These are phyloP conservation scores for Melampsora larici-populina DNA, from an alignment of 1,284 basidiomycete genomes.

Conservation along the genomic window DNA sequence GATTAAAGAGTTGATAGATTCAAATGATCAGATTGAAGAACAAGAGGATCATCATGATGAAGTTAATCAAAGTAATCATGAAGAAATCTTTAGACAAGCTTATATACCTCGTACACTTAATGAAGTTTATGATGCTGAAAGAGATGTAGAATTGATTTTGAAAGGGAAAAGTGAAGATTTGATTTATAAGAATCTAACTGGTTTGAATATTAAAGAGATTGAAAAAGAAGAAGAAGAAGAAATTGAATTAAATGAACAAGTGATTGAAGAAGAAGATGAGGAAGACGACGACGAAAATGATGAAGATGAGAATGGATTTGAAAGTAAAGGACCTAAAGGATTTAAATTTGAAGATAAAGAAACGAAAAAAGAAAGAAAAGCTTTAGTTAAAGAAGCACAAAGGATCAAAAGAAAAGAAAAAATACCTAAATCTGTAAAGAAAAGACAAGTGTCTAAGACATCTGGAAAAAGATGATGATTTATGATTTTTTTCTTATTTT, in stretches of 20 bases:
- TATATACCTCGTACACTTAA: constrained; percentile 90
- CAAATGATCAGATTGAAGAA: constrained; percentile 5
- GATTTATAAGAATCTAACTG: constrained; percentile 81
- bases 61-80: constrained; percentile 62
- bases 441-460: constrained; percentile 67
- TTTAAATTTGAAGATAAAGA: constrained; percentile 35
- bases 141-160: constrained; percentile 72
- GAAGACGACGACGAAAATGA: constrained; percentile 45
- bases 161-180: constrained; percentile 68
- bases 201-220: constrained; percentile 57
- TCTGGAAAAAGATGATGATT: constrained; percentile 47
- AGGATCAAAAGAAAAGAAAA: constrained; percentile 83
- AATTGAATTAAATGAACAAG: constrained; percentile 17
- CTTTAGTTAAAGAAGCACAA: constrained; percentile 77
- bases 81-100: constrained; percentile 77
- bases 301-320: constrained; percentile 31
- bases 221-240: not conserved
- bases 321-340: constrained; percentile 23
- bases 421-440: constrained; percentile 91
- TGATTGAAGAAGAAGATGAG: constrained; percentile 18
- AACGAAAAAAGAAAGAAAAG: constrained; percentile 75
- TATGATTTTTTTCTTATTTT: not conserved
- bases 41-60: constrained; percentile 46
- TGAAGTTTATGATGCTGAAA: constrained; percentile 86
- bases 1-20: constrained; percentile 47